These are phyloP conservation scores for Cylindrotheca fusiformis DNA, from an alignment of 108 stramenopile genomes.

Conservation along the genomic window DNA sequence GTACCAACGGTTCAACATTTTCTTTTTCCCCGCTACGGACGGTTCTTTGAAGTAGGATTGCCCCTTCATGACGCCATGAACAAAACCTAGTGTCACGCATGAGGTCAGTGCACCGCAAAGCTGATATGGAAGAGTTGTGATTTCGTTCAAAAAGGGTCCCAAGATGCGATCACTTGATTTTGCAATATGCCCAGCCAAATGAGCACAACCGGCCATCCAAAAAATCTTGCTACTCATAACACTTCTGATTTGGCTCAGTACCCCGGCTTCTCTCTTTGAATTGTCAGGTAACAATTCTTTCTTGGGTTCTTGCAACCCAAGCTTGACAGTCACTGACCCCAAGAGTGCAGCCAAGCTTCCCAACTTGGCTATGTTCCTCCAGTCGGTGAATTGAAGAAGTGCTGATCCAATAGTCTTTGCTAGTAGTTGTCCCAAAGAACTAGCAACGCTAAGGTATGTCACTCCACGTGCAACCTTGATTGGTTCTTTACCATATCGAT, in stretches of 20 bases:
- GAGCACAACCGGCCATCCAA: conserved; percentile 47
- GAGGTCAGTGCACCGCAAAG: conserved; percentile 35
- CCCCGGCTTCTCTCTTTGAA: no score
- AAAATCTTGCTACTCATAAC: conserved; percentile 33
- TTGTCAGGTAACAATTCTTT: background rate
- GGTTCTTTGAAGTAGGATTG: conserved; percentile 12
- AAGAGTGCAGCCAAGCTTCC: conserved; percentile 21
- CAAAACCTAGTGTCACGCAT: conserved; percentile 39
- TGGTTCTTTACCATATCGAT: conserved; percentile 15
- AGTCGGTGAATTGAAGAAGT: conserved; percentile 17
- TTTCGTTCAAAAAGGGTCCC: conserved; percentile 39
- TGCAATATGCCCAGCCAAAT: conserved; percentile 29
- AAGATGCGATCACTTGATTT: conserved; percentile 37
- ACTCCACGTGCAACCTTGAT: conserved; percentile 24
- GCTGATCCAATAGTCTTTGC: conserved; percentile 31
- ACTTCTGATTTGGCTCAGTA: background rate
- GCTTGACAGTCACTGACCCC: conserved; percentile 14
- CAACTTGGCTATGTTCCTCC: conserved; percentile 25
- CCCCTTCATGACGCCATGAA: conserved; percentile 39
- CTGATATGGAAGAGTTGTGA: conserved; percentile 32
- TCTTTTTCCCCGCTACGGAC: conserved; percentile 15
- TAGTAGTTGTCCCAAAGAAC: conserved; percentile 25
- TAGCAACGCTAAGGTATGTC: conserved; percentile 31
- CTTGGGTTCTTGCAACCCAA: background rate
- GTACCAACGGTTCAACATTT: conserved; percentile 29